Conservation (phyloP, 768 basidiomycete genomes). For the Cytidiella melzeri region DNA sequence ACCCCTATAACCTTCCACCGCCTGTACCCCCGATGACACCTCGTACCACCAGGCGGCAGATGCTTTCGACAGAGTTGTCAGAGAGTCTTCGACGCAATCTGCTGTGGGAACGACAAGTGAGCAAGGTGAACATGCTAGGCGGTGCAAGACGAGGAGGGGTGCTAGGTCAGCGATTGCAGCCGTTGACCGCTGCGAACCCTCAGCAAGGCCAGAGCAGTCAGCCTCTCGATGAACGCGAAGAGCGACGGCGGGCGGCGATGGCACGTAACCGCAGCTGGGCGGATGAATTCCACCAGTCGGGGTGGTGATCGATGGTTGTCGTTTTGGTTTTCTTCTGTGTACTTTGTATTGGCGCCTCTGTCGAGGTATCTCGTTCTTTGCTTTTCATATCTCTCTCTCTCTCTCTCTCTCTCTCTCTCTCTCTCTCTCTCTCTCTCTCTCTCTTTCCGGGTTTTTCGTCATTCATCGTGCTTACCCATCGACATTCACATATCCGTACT, state of each 20-base stretch:
- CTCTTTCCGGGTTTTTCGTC: neutral
- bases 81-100: conserved; percentile 79
- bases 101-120: conserved; percentile 74
- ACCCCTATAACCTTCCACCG: conserved; percentile 71
- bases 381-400: neutral
- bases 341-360: neutral
- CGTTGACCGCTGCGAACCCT: conserved; percentile 26
- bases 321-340: neutral
- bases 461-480: no score
- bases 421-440: neutral
- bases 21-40: conserved; percentile 69
- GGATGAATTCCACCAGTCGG: conserved; percentile 58
- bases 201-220: conserved; percentile 1
- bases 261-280: conserved; percentile 64
- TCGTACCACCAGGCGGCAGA: conserved; percentile 75
- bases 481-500: no score
- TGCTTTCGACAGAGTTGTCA: conserved; percentile 80
- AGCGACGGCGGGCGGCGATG: conserved; percentile 38
- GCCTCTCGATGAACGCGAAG: conserved; percentile 31
- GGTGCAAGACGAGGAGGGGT: conserved; percentile 24
- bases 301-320: conserved; percentile 42
- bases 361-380: neutral
- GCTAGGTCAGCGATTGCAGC: conserved; percentile 27
- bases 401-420: neutral
- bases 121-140: conserved; percentile 41